Evolutionary conservation across 2,329 filamentous ascomycete genomes (phyloP), one percentile per base, ranked within the genome.

Genomic region (Clarireedia hainanense): DNA sequence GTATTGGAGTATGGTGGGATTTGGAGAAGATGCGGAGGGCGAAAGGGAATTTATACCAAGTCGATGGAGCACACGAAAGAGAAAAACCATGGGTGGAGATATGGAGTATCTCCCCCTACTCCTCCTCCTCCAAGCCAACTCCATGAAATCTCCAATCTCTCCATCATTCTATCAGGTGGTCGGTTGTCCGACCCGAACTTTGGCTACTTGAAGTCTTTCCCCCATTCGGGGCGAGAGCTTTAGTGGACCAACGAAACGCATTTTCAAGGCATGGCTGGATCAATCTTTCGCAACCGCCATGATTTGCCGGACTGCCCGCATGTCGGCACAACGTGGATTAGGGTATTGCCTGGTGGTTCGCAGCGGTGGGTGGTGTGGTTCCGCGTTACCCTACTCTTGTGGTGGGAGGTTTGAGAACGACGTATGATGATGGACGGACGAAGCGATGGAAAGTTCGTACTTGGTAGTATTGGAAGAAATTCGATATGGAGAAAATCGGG

Each of bases 401-500:
- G 42, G 37, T 12, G 14, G n/a, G n/a, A 37, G 34, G 50, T 17
- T 27, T 30, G 50, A 52, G 50, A 52, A 30, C 20, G 37, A 40
- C 39, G 15, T 40, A 40, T 40, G 17, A 40, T 40, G 17, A n/a
- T 40, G 39, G 17, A 40, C 6, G 39, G 17, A 40, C 14, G 17
- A 14, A 40, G 17, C 14, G 17, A 40, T 40, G 7, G 15, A 15
- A 40, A 40, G 15, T 10, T 43, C 23, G 30, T 9, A n/a, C 10
- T 26, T 46, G 26, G 26, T 34, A 14, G 24, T 26, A 27, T 47
- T 27, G 24, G 45, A 47, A 47, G 12, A 47, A 24, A 30, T 45
- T 45, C 50, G 15, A 47, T 47, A 27, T 53, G 42, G 23, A 54
- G 34, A 54, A 54, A 54, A 54, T 54, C 45, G 52, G 52, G 52